Conservation (phyloP, 1,284 basidiomycete genomes). For the Kwoniella shivajii region DNA sequence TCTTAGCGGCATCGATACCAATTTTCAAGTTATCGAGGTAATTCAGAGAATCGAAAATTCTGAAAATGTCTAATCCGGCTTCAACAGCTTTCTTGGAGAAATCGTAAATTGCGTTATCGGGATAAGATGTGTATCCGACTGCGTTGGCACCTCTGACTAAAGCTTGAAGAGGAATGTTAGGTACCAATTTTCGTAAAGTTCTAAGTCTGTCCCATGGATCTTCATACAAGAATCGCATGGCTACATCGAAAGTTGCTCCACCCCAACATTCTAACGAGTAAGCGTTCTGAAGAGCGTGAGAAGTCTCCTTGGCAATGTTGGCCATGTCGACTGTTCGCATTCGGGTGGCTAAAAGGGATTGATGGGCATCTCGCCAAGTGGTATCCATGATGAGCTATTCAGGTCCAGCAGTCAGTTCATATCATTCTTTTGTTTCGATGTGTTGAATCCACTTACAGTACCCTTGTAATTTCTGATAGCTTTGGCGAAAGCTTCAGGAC, state of each 20-base stretch:
- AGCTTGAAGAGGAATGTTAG: slow-evolving; percentile 98
- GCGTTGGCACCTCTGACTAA: slow-evolving; percentile 98
- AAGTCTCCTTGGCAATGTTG: slow-evolving; percentile 98
- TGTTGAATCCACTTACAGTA: slow-evolving; percentile 52
- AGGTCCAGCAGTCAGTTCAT: slow-evolving; percentile 1
- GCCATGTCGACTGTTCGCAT: slow-evolving; percentile 96
- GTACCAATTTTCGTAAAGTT: slow-evolving; percentile 90
- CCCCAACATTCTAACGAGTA: slow-evolving; percentile 99
- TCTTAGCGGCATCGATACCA: slow-evolving; percentile 99
- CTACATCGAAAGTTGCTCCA: slow-evolving; percentile 98
- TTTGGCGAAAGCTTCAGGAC: slow-evolving; percentile 97
- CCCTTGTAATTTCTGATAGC: slow-evolving; percentile 96
- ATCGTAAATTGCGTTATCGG: slow-evolving; percentile 99
- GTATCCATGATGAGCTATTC: slow-evolving; percentile 86
- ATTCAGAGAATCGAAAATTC: slow-evolving; percentile 98
- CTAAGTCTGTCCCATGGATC: slow-evolving; percentile 99
- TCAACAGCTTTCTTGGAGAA: slow-evolving; percentile 97
- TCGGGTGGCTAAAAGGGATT: slow-evolving; percentile 94
- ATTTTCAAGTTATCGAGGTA: slow-evolving; percentile 96
- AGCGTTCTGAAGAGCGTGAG: slow-evolving; percentile 89
- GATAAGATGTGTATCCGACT: slow-evolving; percentile 98
- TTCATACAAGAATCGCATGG: slow-evolving; percentile 99
- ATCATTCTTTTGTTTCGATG: neutral
- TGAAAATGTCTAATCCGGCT: slow-evolving; percentile 99
- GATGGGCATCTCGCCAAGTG: slow-evolving; percentile 99